These are phyloP conservation scores for Yamadazyma triangularis DNA, from an alignment of 1,139 yeast species.

Conservation along the genomic window DNA sequence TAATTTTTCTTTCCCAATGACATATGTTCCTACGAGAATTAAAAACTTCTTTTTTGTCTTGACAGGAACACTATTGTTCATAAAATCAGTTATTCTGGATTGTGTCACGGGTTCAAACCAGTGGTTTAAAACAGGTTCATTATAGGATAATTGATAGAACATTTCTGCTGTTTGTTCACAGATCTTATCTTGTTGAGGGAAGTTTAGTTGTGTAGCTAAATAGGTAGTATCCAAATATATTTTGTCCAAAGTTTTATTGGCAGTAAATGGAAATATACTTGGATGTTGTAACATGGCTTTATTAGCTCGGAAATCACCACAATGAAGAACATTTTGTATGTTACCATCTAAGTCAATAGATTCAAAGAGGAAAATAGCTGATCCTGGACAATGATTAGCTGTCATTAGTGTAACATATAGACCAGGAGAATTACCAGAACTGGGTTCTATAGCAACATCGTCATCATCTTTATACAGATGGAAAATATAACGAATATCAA, in stretches of 20 bases:
- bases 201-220: slow-evolving; percentile 64
- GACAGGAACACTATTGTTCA: slow-evolving; percentile 4
- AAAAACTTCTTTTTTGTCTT: slow-evolving; percentile 40
- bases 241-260: slow-evolving; percentile 30
- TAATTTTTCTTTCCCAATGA: slow-evolving; percentile 85
- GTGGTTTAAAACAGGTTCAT: slow-evolving; percentile 21
- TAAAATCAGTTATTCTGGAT: slow-evolving; percentile 44
- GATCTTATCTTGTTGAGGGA: slow-evolving; percentile 74
- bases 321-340: slow-evolving; percentile 54
- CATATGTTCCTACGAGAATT: slow-evolving; percentile 81
- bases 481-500: slow-evolving; percentile 35
- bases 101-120: slow-evolving; percentile 39
- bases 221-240: slow-evolving; percentile 89
- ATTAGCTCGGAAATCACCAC: slow-evolving; percentile 88
- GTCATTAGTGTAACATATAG: slow-evolving; percentile 62
- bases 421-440: slow-evolving; percentile 27
- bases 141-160: slow-evolving; percentile 34
- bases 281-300: slow-evolving; percentile 37
- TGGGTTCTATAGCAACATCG: slow-evolving; percentile 13
- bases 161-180: slow-evolving; percentile 55
- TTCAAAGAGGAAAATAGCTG: slow-evolving; percentile 73
- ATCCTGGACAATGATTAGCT: slow-evolving; percentile 97
- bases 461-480: slow-evolving; percentile 8
- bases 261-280: not conserved
- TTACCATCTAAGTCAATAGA: slow-evolving; percentile 28